Evolutionary conservation across 169 alveolate species (phyloP).

Genomic region (Perkinsus olseni): DNA sequence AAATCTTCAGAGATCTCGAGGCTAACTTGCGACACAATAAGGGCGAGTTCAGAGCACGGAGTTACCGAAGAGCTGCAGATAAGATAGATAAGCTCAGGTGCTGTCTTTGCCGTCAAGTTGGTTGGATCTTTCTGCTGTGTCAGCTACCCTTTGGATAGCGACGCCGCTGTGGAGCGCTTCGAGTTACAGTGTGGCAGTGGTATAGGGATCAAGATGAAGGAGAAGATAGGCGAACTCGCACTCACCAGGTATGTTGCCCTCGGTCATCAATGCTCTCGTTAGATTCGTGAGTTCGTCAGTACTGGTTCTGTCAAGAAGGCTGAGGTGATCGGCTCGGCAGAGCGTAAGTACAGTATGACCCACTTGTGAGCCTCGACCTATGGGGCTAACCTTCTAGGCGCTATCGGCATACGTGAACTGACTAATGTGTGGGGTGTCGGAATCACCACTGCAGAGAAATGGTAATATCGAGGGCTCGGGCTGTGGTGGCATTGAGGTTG

Average conservation of each 20-base stretch:
- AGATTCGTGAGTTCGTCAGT: not conserved
- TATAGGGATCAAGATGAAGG: not conserved
- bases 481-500: not conserved
- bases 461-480: not conserved
- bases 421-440: not conserved
- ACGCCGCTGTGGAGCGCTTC: not conserved
- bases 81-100: not conserved
- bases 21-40: not conserved
- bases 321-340: not conserved
- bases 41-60: not conserved
- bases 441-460: not conserved
- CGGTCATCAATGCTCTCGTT: not conserved
- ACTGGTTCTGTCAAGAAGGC: not conserved
- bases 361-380: not conserved
- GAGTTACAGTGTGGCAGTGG: not conserved
- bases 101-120: not conserved
- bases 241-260: not conserved
- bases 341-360: not conserved
- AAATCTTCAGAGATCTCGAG: not conserved
- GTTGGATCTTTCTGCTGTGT: not conserved
- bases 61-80: not conserved
- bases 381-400: not conserved
- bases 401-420: not conserved
- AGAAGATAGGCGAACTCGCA: too few relatives aligned
- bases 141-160: not conserved